Percentiles rank a stretch among this genome's conserved stretches.
These are phyloP conservation scores for Phlebiopsis flavidoalba DNA, from an alignment of 768 basidiomycete species.

Conservation along the genomic window DNA sequence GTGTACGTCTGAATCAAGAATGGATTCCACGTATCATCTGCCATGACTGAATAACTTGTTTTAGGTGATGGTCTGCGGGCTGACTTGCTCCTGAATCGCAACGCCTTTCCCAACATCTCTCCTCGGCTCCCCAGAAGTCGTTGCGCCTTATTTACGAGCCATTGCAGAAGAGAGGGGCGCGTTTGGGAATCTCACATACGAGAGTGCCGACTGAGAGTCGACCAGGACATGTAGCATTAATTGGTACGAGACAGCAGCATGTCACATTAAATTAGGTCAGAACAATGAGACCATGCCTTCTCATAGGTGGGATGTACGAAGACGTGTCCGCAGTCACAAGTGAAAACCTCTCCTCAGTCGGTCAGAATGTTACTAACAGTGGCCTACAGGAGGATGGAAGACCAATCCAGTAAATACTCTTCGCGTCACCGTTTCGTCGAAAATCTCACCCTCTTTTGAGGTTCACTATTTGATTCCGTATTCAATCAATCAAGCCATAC, in stretches of 20 bases:
- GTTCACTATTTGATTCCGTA: conserved; percentile 84
- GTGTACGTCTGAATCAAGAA: conserved; percentile 42
- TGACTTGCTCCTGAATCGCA: conserved; percentile 65
- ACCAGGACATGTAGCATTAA: conserved; percentile 86
- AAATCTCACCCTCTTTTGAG: conserved; percentile 17
- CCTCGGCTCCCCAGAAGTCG: conserved; percentile 48
- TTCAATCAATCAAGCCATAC: conserved; percentile 78
- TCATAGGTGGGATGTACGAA: conserved; percentile 79
- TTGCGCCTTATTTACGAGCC: conserved; percentile 71
- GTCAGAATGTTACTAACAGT: conserved; percentile 10
- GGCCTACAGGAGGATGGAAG: conserved; percentile 66
- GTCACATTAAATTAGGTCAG: background rate
- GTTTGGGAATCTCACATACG: conserved; percentile 82
- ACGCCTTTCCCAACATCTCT: conserved; percentile 52
- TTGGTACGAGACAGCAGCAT: conserved; percentile 44
- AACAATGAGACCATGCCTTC: background rate
- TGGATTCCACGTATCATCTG: background rate
- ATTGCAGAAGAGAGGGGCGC: conserved; percentile 65
- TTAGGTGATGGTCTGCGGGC: conserved; percentile 81
- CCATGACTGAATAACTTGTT: too few species aligned
- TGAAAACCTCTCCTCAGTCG: conserved; percentile 1
- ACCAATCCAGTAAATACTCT: conserved; percentile 63
- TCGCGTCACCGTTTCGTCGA: conserved; percentile 3
- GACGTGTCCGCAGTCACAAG: conserved; percentile 86
- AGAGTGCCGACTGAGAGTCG: conserved; percentile 84